A percentile compares a stretch with the other conserved stretches of the same genome.
These are phyloP conservation scores for Bacidia rubella DNA, from an alignment of 495 filamentous ascomycete species.

Conservation along the genomic window DNA sequence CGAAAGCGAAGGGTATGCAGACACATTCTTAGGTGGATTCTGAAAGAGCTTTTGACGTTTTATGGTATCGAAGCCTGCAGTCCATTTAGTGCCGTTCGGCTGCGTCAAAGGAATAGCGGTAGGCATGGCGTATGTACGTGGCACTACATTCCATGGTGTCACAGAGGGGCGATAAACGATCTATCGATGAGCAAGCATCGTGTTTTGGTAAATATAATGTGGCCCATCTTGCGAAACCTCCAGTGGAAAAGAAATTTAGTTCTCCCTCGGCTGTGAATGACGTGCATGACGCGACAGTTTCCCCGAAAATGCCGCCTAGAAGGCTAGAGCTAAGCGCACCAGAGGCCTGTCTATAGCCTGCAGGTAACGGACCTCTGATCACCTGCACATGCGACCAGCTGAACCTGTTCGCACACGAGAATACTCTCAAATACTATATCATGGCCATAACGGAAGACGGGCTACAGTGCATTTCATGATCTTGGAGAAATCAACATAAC, in stretches of 20 bases:
- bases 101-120: neutral
- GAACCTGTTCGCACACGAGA: neutral
- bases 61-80: constrained; percentile 65
- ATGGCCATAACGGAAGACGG: neutral
- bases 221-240: too few species aligned
- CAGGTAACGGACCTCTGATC: neutral
- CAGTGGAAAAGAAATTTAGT: too few species aligned
- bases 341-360: too few species aligned
- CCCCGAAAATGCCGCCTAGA: too few species aligned
- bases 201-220: too few species aligned
- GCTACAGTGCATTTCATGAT: neutral
- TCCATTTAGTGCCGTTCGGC: constrained; percentile 36
- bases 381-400: neutral
- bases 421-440: neutral
- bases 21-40: constrained; percentile 71
- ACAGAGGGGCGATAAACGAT: too few species aligned
- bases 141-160: too few species aligned
- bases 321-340: too few species aligned
- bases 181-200: too few species aligned
- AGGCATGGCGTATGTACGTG: neutral
- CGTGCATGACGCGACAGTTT: neutral
- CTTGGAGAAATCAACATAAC: too few species aligned
- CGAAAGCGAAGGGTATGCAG: constrained; percentile 77
- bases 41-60: constrained; percentile 76
- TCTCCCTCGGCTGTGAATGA: neutral